phyloP scores from a whole-genome alignment of 768 basidiomycete species.

The Amanita pallidorosea region DNA sequence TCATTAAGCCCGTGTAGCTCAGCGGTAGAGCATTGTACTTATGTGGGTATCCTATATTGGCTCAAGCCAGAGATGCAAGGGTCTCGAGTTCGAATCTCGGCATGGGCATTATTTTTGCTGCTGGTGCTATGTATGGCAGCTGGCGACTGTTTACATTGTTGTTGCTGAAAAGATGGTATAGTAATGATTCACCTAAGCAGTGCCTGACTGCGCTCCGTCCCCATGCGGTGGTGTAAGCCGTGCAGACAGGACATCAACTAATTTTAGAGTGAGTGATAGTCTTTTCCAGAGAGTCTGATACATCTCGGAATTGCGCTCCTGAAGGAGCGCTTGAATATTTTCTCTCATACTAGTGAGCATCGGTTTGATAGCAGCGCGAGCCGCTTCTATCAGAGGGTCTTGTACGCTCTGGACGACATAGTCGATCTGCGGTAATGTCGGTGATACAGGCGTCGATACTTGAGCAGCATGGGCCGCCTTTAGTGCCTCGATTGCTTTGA shows the following conservation, averaged over 20 bases:
- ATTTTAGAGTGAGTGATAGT: slow-evolving; percentile 7
- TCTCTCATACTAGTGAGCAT: slow-evolving; percentile 13
- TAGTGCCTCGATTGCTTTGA: slow-evolving; percentile 15
- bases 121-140: no score
- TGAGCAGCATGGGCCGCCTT: slow-evolving; percentile 14
- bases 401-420: slow-evolving; percentile 15
- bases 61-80: slow-evolving; percentile 30
- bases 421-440: slow-evolving; percentile 11
- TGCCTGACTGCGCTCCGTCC: not conserved
- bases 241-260: not conserved
- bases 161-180: not conserved
- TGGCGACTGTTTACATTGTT: not conserved
- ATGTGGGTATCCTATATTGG: slow-evolving; percentile 31
- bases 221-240: not conserved
- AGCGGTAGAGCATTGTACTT: slow-evolving; percentile 54
- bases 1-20: slow-evolving; percentile 38
- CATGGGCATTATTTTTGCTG: slow-evolving; percentile 31
- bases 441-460: slow-evolving; percentile 10
- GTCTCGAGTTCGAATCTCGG: slow-evolving; percentile 48
- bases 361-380: slow-evolving; percentile 14
- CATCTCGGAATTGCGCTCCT: slow-evolving; percentile 13
- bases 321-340: slow-evolving; percentile 14
- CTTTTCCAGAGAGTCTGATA: slow-evolving; percentile 17
- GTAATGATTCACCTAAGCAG: not conserved
- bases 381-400: slow-evolving; percentile 14